Evolutionary conservation across 139 green algal genomes (phyloP).

Genomic region (Closterium sp.): DNA sequence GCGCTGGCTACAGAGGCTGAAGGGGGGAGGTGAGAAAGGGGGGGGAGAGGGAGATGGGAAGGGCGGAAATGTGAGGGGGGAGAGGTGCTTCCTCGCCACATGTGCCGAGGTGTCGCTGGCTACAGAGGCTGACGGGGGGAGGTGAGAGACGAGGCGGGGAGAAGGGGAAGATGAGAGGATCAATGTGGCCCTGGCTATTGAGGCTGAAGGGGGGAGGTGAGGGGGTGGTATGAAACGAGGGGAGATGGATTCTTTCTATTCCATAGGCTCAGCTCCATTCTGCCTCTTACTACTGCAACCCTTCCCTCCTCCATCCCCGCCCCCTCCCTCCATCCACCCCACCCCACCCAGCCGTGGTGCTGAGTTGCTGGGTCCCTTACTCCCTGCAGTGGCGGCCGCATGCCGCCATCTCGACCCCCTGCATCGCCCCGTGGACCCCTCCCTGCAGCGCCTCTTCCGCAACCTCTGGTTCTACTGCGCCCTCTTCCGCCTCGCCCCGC

Average conservation of each 20-base stretch:
- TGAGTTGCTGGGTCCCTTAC: constrained; percentile 25
- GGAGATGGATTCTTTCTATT: too few species aligned
- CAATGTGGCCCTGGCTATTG: too few species aligned
- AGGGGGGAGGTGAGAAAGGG: constrained; percentile 13
- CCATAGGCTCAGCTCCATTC: too few species aligned
- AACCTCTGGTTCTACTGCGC: constrained; percentile 52
- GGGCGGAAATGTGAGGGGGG: not conserved
- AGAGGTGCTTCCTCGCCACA: constrained; percentile 11
- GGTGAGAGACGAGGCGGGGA: not conserved
- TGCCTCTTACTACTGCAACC: too few species aligned
- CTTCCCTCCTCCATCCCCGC: not conserved
- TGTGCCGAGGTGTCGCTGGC: constrained; percentile 25
- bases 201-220: too few species aligned
- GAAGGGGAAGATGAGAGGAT: too few species aligned
- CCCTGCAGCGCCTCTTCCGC: constrained; percentile 38
- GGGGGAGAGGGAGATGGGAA: too few species aligned
- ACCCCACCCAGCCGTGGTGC: constrained; percentile 1
- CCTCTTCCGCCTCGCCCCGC: constrained; percentile 34
- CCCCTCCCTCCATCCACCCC: not conserved
- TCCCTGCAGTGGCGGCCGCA: constrained; percentile 18
- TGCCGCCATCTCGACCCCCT: constrained; percentile 23
- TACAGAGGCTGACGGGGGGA: too few species aligned
- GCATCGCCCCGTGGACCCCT: not conserved
- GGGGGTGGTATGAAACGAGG: too few species aligned
- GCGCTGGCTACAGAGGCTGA: constrained; percentile 31